phyloP scores from a whole-genome alignment of 306 rosid genomes.

The Sindora glabra region DNA sequence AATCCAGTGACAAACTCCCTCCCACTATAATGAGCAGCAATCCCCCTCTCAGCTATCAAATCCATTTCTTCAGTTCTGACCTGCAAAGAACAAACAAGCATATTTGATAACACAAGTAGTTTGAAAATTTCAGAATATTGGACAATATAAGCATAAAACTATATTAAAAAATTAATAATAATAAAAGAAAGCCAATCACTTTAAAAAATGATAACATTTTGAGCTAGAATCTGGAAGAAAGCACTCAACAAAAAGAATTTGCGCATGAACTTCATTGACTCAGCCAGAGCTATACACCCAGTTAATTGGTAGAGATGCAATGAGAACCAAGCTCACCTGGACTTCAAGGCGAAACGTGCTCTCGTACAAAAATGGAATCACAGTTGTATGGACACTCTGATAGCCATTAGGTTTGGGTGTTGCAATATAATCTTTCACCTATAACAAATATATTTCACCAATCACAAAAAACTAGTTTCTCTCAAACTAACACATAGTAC shows the following conservation, averaged over 20 bases:
- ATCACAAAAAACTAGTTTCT: conserved; percentile 12
- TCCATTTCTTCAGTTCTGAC: conserved; percentile 96
- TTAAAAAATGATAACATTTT: not conserved
- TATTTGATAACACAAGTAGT: not conserved
- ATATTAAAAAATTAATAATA: too few species aligned
- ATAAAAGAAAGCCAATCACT: not conserved
- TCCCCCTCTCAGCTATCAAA: conserved; percentile 97
- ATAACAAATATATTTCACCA: conserved; percentile 3
- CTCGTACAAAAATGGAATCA: conserved; percentile 92
- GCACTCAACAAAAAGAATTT: not conserved
- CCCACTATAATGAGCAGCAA: conserved; percentile 97
- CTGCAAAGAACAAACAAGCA: conserved; percentile 38
- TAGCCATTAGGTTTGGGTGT: conserved; percentile 98
- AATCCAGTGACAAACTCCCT: conserved; percentile 56
- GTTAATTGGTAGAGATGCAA: conserved; percentile 9
- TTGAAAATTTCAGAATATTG: too few species aligned
- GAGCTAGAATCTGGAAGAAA: not conserved
- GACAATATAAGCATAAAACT: not conserved
- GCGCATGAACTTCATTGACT: conserved; percentile 5
- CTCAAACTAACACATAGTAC: not conserved
- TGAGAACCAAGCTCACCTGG: conserved; percentile 52
- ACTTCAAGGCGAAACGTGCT: conserved; percentile 92
- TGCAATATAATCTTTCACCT: conserved; percentile 97
- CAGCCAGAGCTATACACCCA: not conserved
- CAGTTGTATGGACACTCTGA: conserved; percentile 93